Evolutionary conservation across 2,329 filamentous ascomycete species (phyloP), one percentile per base, ranked within the genome.

Genomic region (Apiospora malaysiana): DNA sequence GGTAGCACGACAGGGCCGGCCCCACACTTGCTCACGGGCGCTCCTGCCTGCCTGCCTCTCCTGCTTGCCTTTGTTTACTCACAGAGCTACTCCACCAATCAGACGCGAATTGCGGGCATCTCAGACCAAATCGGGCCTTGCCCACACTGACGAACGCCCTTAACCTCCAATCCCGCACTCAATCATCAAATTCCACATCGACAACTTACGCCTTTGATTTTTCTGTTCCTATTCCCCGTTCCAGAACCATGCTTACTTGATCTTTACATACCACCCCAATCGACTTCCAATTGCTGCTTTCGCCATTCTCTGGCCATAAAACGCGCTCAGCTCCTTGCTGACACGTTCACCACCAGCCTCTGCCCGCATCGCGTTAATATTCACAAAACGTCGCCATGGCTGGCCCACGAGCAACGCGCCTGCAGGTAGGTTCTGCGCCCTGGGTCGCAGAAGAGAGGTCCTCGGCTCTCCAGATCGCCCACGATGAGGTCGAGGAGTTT

Each of bases 401-500:
- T 72, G 76, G 81, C 73, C 73, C 75, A 71, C 73, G 76, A 76
- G 73, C 74, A 70, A 75, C 89, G 83, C 89, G 89, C 82, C 81
- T 89, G 78, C 88, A 92, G 78, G 91, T 97, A 76, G 95, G 94
- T 81, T 96, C 94, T 72, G 85, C 90, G 77, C 86, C 91, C 83
- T 99, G 96, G 96, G 90, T 98, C 74, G 85, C 91, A 43, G 91
- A 94, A 75, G 96, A 99, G 85, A 90, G 95, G 76, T 88, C 91
- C 59, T 93, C 95, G 77, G 91, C 94, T 18, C 85, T 90, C 70
- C 89, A 93, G 74, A 91, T 98, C 73, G 88, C 93, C 21, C 87
- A 92, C 66, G 89, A 94, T 70, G 96, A 98, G 81, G 89, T 93
- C 70, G 95, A 98, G 75, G 97, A 99, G 83, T 97, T 98, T 79